Base-by-base conservation (phyloP, 2,329 filamentous ascomycete genomes). In the Curvularia eragrostidis region DNA sequence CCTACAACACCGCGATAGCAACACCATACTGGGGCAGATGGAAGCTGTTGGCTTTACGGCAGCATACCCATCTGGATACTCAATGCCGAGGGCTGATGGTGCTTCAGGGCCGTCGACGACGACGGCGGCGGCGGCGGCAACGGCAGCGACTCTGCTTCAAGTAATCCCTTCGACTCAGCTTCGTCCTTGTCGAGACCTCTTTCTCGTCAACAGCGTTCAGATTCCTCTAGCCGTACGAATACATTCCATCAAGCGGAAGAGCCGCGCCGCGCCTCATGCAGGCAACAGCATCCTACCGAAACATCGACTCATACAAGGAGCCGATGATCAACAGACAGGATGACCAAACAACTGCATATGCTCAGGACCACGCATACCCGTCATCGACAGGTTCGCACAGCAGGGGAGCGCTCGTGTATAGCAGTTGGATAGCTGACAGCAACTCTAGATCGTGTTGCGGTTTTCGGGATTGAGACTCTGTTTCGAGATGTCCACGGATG, bases 1-100 rank as follows among this genome's bases (percentile, higher is more conserved):
- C 48, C 50, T 5, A 34, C 43, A 15, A 48, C 38, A 12, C 32
- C 50, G 43, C 39, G 26, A 44, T 15, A 44, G 28, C 24, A 44
- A 36, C 24, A 38, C 5, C 5, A 15, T 23, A 3, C 4, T 13
- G 23, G n/a, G 15, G 26, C 19, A n/a, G 9, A 4, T 42, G 18
- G 26, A 10, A 23, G 9, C 36, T 6, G 8, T 5, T n/a, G 23
- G 28, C 5, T 13, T 18, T 2, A 28, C 42, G 30, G 21, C 18
- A 18, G n/a, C 9, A 9, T 26, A 6, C 6, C 18, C 9, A 9
- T 36, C 32, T 3, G 8, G 3, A 48, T 38, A 15, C 15, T 6
- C 21, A 4, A 38, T 12, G 15, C 19, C 9, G n/a, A 32, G 38
- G 38, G 46, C 46, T 48, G 21, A 36, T 21, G 21, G 38, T 36